phyloP scores from a whole-genome alignment of 208 protist genomes.

The Tetramitus jugosus region DNA sequence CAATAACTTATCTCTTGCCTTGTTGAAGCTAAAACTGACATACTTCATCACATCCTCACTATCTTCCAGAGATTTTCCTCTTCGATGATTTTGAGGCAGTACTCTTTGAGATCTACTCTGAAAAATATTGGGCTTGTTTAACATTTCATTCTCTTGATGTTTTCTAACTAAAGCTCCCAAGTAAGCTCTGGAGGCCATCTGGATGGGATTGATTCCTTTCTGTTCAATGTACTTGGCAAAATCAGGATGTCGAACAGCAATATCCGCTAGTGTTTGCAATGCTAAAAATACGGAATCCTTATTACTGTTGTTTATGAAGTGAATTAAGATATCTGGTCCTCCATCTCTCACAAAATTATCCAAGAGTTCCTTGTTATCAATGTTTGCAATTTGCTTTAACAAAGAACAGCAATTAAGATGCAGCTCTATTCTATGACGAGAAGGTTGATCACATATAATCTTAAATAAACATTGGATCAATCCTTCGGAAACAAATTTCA shows the following conservation, averaged over 20 bases:
- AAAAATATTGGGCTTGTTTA: no score
- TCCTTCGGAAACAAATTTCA: background rate
- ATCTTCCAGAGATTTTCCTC: no score
- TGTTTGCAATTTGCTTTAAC: background rate
- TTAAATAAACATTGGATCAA: background rate
- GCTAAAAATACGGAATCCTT: background rate
- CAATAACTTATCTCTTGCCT: background rate
- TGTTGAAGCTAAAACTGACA: background rate
- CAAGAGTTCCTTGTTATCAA: background rate
- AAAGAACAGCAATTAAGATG: no score
- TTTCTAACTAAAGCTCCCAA: background rate
- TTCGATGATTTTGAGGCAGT: no score
- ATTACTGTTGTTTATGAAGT: background rate
- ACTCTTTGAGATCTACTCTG: no score
- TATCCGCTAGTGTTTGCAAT: background rate
- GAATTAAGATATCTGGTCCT: background rate
- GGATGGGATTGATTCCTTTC: background rate
- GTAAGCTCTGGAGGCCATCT: background rate
- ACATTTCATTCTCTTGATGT: no score
- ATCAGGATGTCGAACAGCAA: background rate
- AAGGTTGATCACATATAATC: background rate
- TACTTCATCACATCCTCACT: background rate
- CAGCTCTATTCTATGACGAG: no score
- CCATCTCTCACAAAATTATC: background rate
- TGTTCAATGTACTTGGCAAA: background rate